A percentile compares a stretch with the other conserved stretches of the same genome.
phyloP scores from a whole-genome alignment of 2,329 filamentous ascomycete species.

The Stachybotrys chlorohalonatus region DNA sequence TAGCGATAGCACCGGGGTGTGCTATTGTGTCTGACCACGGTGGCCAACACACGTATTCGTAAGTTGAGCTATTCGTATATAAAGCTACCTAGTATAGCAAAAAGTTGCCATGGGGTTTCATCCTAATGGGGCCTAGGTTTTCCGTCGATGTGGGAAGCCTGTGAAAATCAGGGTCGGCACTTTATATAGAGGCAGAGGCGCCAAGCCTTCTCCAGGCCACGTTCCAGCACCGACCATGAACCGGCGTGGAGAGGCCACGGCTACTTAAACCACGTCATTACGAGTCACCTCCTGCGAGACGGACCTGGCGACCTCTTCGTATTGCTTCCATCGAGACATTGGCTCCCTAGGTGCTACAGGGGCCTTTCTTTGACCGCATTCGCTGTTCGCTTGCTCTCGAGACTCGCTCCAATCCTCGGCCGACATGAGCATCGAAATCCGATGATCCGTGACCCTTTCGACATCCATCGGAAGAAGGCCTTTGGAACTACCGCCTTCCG shows the following conservation, averaged over 20 bases:
- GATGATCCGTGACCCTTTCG: constrained; percentile 37
- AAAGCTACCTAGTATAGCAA: too few relatives aligned
- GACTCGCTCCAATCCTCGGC: not conserved
- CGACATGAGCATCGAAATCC: constrained; percentile 19
- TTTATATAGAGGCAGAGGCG: not conserved
- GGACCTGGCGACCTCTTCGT: not conserved
- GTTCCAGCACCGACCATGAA: not conserved
- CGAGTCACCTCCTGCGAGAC: not conserved
- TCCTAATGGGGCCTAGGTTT: too few relatives aligned
- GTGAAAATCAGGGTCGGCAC: too few relatives aligned
- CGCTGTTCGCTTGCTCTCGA: not conserved
- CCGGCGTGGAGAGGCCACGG: not conserved
- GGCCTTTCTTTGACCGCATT: not conserved
- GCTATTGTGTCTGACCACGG: too few relatives aligned
- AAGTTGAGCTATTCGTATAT: too few relatives aligned
- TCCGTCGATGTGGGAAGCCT: too few relatives aligned
- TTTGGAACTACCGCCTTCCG: constrained; percentile 39
- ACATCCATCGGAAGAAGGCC: constrained; percentile 32
- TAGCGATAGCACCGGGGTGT: too few relatives aligned
- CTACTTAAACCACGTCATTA: not conserved
- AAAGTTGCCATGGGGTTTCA: too few relatives aligned
- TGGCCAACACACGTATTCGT: too few relatives aligned
- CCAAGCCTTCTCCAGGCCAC: not conserved
- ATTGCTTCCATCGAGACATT: not conserved
- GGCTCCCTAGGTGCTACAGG: too few relatives aligned